Base-by-base conservation (phyloP, 257 asterid species). In the Capsicum chinense region DNA sequence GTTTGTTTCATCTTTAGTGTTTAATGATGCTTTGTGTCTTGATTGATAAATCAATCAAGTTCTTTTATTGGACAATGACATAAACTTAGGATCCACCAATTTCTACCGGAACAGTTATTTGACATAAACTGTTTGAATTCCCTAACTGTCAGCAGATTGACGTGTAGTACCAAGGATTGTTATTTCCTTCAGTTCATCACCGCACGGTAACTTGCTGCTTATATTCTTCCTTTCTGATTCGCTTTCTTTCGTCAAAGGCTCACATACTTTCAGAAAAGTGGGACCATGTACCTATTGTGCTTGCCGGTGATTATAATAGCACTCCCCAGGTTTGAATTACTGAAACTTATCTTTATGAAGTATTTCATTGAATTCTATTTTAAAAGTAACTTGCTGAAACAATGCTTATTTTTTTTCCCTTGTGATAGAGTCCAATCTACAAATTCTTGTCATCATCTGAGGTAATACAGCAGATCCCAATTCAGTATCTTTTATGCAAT, bases 261-360 rank as follows among this genome's bases (percentile, higher is more conserved):
- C 73, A 85, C 52, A 57, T 70, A 21, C 89, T 88, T 62, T 88
- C 88, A 33, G 82, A 88, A 82, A 86, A 26, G 33, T 26, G 33
- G 91, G 87, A 82, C 5, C 37, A 47, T 70, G 82, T 85, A 69
- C 87, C 88, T 78, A 50, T 88, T 78, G 89, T 88, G 79, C 90
- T 86, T 68, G 86, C 88, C 54, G 90, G 90, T 56, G 90, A 88
- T 71, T 88, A 84, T 71, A 88, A 88, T 83, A 86, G 89, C 86
- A 86, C 87, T 73, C 89, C 88, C 33, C 33, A 26, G 86, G 90
- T 86, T 66, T 35, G 83, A 39, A 42, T 16, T 7, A n/a, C 15
- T 50, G 42, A 14, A 63, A 68, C 58, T 42, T 78, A 52, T 50
- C 19, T 52, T 37, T 82, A 42, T 17, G 35, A 63, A 14, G 9